phyloP scores from a whole-genome alignment of 164 flowering plant genomes.

The Vitis rotundifolia region DNA sequence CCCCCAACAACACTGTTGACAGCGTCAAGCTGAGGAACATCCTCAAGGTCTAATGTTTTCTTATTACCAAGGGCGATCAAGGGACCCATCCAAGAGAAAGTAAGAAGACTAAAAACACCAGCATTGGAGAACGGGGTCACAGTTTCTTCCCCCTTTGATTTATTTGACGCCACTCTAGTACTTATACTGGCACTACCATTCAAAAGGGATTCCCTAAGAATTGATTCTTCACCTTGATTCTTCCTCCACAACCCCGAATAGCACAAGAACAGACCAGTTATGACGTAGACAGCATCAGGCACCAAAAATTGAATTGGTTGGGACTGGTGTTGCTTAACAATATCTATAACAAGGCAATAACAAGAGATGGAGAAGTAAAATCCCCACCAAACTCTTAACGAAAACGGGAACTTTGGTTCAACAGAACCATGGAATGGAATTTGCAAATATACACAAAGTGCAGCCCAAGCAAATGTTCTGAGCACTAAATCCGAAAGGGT shows the following conservation, averaged over 20 bases:
- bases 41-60: conserved; percentile 46
- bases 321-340: conserved; percentile 4
- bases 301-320: conserved; percentile 21
- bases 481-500: conserved; percentile 24
- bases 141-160: conserved; percentile 4
- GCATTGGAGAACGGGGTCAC: conserved; percentile 36
- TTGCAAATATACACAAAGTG: conserved; percentile 6
- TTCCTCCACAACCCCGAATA: conserved; percentile 3
- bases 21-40: conserved; percentile 42
- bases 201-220: conserved; percentile 14
- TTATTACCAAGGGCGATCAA: conserved; percentile 34
- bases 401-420: conserved; percentile 15
- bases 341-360: conserved; percentile 29
- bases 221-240: conserved; percentile 11
- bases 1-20: conserved; percentile 26
- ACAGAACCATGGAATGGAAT: not conserved
- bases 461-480: conserved; percentile 36
- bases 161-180: not conserved
- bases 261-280: not conserved
- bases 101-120: conserved; percentile 30
- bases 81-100: conserved; percentile 52
- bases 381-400: conserved; percentile 36
- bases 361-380: conserved; percentile 22
- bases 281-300: conserved; percentile 21
- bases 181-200: not conserved